phyloP scores from a whole-genome alignment of 495 filamentous ascomycete species.

The Hypomontagnella monticulosa region DNA sequence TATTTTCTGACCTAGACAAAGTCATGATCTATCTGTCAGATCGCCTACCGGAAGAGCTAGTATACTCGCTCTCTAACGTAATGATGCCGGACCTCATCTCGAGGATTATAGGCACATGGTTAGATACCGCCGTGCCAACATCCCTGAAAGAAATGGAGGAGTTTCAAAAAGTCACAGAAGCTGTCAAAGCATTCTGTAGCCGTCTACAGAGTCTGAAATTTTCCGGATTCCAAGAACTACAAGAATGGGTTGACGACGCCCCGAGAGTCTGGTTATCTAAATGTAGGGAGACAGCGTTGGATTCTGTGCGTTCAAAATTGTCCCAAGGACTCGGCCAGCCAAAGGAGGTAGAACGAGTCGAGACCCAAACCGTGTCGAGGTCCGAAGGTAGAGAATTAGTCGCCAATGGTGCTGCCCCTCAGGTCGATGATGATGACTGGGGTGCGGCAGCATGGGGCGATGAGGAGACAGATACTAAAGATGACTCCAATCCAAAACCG shows the following conservation, averaged over 20 bases:
- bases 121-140: constrained; percentile 78
- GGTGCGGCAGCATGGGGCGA: constrained; percentile 82
- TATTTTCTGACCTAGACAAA: constrained; percentile 67
- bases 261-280: constrained; percentile 88
- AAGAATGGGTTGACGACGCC: constrained; percentile 81
- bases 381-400: constrained; percentile 70
- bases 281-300: constrained; percentile 78
- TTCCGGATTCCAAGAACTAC: constrained; percentile 73
- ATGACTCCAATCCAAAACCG: constrained; percentile 55
- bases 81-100: constrained; percentile 73
- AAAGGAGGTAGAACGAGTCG: constrained; percentile 79
- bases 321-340: constrained; percentile 68
- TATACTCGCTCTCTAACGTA: constrained; percentile 67
- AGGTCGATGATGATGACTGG: constrained; percentile 57
- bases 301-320: constrained; percentile 74
- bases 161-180: constrained; percentile 72
- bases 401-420: constrained; percentile 58
- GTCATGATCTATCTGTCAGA: constrained; percentile 73
- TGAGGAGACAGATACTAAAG: constrained; percentile 45
- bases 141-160: constrained; percentile 71
- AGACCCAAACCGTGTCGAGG: constrained; percentile 79
- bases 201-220: constrained; percentile 70
- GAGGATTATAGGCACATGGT: constrained; percentile 74
- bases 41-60: constrained; percentile 70
- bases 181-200: constrained; percentile 69